A percentile compares a stretch with the other conserved stretches of the same genome.
Conservation (phyloP, 192 early-diverging fungal species). For the Mycoemilia scoparia region DNA sequence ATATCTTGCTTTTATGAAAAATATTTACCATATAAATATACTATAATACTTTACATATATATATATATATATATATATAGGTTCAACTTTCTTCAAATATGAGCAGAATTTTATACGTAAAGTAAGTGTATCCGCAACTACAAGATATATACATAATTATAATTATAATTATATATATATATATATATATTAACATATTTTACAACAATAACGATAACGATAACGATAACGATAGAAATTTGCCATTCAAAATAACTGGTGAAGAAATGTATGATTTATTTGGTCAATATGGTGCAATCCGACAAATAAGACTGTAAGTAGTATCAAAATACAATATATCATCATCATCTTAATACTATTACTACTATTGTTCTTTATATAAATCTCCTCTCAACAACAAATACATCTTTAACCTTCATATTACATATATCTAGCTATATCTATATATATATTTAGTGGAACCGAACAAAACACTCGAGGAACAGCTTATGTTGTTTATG, state of each 20-base stretch:
- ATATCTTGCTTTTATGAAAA: no score
- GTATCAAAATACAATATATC: background rate
- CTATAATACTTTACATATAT: no score
- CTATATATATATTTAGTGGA: no score
- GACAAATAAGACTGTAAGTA: constrained; percentile 67
- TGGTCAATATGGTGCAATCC: constrained; percentile 86
- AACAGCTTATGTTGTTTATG: constrained; percentile 93
- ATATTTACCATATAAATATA: no score
- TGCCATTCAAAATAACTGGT: constrained; percentile 89
- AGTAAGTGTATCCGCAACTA: no score
- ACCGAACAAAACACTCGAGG: constrained; percentile 73
- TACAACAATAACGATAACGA: background rate
- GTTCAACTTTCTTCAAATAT: no score
- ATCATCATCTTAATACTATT: background rate
- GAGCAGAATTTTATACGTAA: no score
- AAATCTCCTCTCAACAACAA: no score
- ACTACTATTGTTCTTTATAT: background rate
- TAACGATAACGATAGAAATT: constrained; percentile 37
- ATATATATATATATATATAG: no score
- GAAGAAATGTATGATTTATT: constrained; percentile 98
- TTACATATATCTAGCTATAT: no score
- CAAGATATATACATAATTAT: no score
- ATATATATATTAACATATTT: background rate
- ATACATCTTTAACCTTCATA: no score
- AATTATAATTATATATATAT: background rate